phyloP scores from a whole-genome alignment of 2,329 filamentous ascomycete genomes.

The Phyllosticta capitalensis region DNA sequence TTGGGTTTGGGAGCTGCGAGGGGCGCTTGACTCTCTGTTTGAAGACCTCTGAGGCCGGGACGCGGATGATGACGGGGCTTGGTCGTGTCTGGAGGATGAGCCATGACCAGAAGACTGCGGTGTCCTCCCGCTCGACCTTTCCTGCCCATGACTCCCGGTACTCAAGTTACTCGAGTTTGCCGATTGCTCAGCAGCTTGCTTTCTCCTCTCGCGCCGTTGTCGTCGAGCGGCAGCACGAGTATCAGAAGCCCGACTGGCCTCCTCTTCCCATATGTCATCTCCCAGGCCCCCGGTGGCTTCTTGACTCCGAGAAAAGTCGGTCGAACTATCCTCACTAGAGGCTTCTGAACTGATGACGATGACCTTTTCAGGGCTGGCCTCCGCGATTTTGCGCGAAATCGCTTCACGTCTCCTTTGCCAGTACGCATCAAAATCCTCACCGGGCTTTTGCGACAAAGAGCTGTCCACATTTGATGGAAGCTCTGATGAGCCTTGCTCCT shows the following conservation, averaged over 20 bases:
- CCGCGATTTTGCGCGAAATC: conserved; percentile 13
- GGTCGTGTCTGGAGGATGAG: conserved; percentile 17
- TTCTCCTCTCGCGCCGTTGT: background rate
- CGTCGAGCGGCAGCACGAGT: background rate
- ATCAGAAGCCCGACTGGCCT: conserved; percentile 26
- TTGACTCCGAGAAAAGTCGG: background rate
- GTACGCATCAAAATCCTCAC: background rate
- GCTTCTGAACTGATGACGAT: conserved; percentile 17
- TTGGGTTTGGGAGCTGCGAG: background rate
- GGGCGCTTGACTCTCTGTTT: conserved; percentile 21
- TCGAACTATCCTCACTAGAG: background rate
- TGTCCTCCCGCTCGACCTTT: background rate
- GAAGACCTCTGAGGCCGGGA: background rate
- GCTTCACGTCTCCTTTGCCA: conserved; percentile 9
- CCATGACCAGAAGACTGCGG: background rate
- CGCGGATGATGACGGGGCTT: background rate
- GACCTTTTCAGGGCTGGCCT: conserved; percentile 13
- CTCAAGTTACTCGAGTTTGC: conserved; percentile 22
- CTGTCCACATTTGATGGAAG: background rate
- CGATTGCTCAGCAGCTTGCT: background rate
- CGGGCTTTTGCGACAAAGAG: background rate
- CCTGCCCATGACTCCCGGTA: background rate
- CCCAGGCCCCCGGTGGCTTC: conserved; percentile 16
- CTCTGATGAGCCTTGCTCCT: background rate
- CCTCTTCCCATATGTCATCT: conserved; percentile 39